Conservation (phyloP, 148 eudicot genomes). For the Rhododendron griersonianum region DNA sequence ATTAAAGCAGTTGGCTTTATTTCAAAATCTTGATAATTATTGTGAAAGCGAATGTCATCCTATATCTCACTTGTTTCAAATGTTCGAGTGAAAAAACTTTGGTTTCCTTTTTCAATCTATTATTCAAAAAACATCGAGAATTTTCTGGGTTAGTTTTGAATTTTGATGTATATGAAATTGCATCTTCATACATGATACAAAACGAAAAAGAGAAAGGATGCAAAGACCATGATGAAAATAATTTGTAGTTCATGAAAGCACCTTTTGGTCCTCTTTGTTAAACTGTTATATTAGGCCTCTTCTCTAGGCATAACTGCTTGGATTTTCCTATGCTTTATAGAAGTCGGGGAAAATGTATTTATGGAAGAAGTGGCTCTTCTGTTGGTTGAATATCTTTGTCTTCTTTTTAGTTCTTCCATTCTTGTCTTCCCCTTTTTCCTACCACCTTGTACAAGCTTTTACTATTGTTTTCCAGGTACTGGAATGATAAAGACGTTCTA, state of each 20-base stretch:
- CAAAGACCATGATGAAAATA: not conserved
- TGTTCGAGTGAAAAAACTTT: not conserved
- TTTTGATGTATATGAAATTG: not conserved
- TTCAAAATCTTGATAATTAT: too few relatives aligned
- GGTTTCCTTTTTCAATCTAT: not conserved
- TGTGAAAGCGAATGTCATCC: not conserved
- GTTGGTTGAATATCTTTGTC: not conserved
- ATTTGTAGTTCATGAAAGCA: not conserved
- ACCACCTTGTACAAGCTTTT: not conserved
- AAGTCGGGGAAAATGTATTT: not conserved
- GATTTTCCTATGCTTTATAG: not conserved
- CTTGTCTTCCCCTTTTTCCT: not conserved
- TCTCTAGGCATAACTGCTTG: not conserved
- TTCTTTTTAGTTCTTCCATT: conserved; percentile 1
- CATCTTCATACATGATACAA: not conserved
- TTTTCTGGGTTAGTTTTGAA: not conserved
- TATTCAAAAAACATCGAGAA: not conserved
- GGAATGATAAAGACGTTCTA: conserved; percentile 92
- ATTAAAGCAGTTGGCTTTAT: not conserved
- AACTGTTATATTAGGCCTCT: not conserved
- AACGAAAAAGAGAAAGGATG: not conserved
- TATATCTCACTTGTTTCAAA: not conserved
- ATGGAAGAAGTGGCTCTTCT: not conserved
- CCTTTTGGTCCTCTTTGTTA: not conserved
- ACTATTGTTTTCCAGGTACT: conserved; percentile 45